Percentiles rank a stretch among this genome's conserved stretches.
Evolutionary conservation across 2,329 filamentous ascomycete genomes (phyloP).

Genomic region (Pseudopithomyces maydicus): DNA sequence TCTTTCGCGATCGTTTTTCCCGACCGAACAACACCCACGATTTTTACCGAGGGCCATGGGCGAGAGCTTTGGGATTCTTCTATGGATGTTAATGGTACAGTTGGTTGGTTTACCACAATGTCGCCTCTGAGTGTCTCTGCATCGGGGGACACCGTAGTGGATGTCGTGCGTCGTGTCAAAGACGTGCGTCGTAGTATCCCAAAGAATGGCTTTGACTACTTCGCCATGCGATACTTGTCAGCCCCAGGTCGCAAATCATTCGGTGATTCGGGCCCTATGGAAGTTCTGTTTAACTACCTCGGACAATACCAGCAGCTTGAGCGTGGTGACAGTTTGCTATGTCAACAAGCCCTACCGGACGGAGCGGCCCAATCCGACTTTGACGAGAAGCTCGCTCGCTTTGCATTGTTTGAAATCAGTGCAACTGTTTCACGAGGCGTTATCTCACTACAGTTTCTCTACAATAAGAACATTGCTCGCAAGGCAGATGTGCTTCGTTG

Average conservation of each 20-base stretch:
- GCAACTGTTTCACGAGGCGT: constrained; percentile 9
- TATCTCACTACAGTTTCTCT: constrained; percentile 13
- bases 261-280: constrained; percentile 38
- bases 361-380: constrained; percentile 1
- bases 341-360: background rate
- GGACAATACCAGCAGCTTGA: constrained; percentile 54
- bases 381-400: constrained; percentile 6
- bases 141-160: background rate
- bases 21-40: constrained; percentile 53
- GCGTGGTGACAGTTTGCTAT: constrained; percentile 52
- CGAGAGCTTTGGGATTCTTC: constrained; percentile 28
- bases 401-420: constrained; percentile 15
- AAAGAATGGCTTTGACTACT: background rate
- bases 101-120: constrained; percentile 25
- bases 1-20: constrained; percentile 54
- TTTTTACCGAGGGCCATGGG: constrained; percentile 22
- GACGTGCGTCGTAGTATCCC: background rate
- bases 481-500: constrained; percentile 16
- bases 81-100: constrained; percentile 20
- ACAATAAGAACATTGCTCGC: constrained; percentile 18
- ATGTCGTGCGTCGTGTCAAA: background rate
- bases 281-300: constrained; percentile 61
- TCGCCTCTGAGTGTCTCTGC: constrained; percentile 6
- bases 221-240: background rate
- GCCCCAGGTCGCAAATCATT: background rate